Evolutionary conservation across 202 grass and related monocot species (phyloP), one percentile per base, ranked within the genome.

Genomic region (Bolboschoenoplectus hybrid): DNA sequence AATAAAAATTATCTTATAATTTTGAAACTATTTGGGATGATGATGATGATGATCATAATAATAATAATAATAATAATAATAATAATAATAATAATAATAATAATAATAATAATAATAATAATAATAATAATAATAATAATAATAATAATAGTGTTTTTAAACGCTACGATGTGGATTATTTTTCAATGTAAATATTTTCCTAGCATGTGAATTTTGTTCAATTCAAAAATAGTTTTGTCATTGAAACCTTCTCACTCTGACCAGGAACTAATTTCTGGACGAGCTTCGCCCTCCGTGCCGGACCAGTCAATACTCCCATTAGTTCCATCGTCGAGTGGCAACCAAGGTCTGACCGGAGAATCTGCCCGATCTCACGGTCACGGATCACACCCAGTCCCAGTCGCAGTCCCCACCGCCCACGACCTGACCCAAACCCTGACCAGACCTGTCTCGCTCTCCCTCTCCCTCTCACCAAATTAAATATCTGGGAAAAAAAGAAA

Each of bases 231-330:
- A 13, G 3, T 57, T 10, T 50, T 50, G 4, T 5, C 2, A 2
- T 63, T 34, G 2, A 36, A 4, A 10, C 63, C 20, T 17, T 70
- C 40, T 13, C 10, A 74, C 51, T n/a, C 3, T 34, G 44, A 74
- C 45, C 44, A 49, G 3, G 2, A 50, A 34, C 43, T 41, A 68
- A 68, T 41, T 74, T 74, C 9, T 26, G 73, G 73, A 76, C 10
- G 49, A 11, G 47, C 17, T 51, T n/a, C n/a, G 2, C 46, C 19
- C 44, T 10, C 19, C n/a, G 1, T 50, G 19, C 45, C 19, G 6
- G 66, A 76, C 73, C 73, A 7, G 73, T 76, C 73, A 76, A 55
- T 35, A 47, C 41, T 47, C 67, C 68, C 68, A 72, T 44, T 6
- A 7, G 9, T 36, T 5, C 10, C 2, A 6, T 1, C 9, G 1